phyloP scores from a whole-genome alignment of 2,329 filamentous ascomycete genomes.

The Keithomyces neogunnii region DNA sequence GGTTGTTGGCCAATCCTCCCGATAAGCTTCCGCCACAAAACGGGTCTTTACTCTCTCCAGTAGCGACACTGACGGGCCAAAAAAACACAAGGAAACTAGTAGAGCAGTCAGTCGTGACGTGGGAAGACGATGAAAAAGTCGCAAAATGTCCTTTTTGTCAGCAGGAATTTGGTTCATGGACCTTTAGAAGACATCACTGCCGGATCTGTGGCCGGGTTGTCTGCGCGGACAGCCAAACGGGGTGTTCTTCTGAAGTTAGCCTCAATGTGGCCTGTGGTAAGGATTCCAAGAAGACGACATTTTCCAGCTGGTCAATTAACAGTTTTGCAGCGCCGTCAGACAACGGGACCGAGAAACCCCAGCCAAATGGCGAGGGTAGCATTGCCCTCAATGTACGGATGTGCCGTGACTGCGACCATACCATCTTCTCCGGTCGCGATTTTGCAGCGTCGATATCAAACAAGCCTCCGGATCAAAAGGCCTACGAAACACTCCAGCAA shows the following conservation, averaged over 20 bases:
- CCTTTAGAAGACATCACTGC: slow-evolving; percentile 89
- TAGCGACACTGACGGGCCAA: slow-evolving; percentile 55
- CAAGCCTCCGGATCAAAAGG: slow-evolving; percentile 66
- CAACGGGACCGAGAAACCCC: slow-evolving; percentile 33
- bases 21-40: slow-evolving; percentile 47
- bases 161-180: slow-evolving; percentile 90
- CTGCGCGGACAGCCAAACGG: slow-evolving; percentile 78
- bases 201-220: slow-evolving; percentile 88
- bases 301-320: neutral
- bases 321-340: slow-evolving; percentile 9
- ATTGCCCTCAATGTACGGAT: slow-evolving; percentile 77
- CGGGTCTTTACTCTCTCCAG: slow-evolving; percentile 49
- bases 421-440: slow-evolving; percentile 59
- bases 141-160: slow-evolving; percentile 85
- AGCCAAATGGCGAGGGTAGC: slow-evolving; percentile 29
- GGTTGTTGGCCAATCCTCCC: slow-evolving; percentile 68
- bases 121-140: slow-evolving; percentile 86
- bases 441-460: slow-evolving; percentile 62
- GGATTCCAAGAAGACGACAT: slow-evolving; percentile 7
- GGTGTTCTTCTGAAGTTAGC: slow-evolving; percentile 76
- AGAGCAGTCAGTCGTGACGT: slow-evolving; percentile 87
- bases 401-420: slow-evolving; percentile 75
- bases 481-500: slow-evolving; percentile 75
- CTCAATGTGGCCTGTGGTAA: slow-evolving; percentile 59
- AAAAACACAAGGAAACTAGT: slow-evolving; percentile 70